These are phyloP conservation scores for Paraglomus occultum DNA, from an alignment of 192 early-diverging fungal species.

Conservation along the genomic window DNA sequence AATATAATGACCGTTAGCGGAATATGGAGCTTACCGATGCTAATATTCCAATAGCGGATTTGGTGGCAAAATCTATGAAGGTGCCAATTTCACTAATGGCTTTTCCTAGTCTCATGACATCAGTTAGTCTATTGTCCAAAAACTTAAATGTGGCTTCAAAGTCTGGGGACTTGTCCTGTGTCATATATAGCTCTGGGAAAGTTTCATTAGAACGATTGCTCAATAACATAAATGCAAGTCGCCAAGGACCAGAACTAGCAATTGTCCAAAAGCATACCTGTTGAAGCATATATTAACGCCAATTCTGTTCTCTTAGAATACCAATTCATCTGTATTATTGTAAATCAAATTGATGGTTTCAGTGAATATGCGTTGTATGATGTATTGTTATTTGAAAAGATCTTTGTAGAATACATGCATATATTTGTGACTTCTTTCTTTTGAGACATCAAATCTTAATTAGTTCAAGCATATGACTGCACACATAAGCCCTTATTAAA, in stretches of 20 bases:
- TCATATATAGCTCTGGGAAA: slow-evolving; percentile 83
- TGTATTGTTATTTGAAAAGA: too few species aligned
- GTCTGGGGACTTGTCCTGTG: slow-evolving; percentile 77
- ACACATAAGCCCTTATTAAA: too few species aligned
- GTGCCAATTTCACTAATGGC: slow-evolving; percentile 42
- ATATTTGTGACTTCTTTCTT: background rate
- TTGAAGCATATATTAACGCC: slow-evolving; percentile 79
- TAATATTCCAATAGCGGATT: slow-evolving; percentile 43
- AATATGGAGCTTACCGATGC: slow-evolving; percentile 39
- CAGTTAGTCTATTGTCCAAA: slow-evolving; percentile 73
- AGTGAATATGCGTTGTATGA: too few species aligned
- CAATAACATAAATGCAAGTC: slow-evolving; percentile 15
- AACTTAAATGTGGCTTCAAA: slow-evolving; percentile 74
- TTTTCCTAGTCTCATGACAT: slow-evolving; percentile 61
- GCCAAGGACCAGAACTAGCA: background rate
- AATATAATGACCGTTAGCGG: too few species aligned
- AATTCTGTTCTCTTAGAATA: slow-evolving; percentile 81
- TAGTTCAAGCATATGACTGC: too few species aligned
- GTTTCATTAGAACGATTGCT: too few species aligned
- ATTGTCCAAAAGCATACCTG: slow-evolving; percentile 39
- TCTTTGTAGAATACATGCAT: background rate
- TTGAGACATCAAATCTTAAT: background rate
- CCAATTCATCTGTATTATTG: slow-evolving; percentile 72
- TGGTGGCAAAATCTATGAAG: slow-evolving; percentile 42
- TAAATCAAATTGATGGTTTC: too few species aligned